Percentiles rank a stretch among this genome's conserved stretches.
Evolutionary conservation across 495 filamentous ascomycete species (phyloP).

Genomic region (Aspergillus nidulans): DNA sequence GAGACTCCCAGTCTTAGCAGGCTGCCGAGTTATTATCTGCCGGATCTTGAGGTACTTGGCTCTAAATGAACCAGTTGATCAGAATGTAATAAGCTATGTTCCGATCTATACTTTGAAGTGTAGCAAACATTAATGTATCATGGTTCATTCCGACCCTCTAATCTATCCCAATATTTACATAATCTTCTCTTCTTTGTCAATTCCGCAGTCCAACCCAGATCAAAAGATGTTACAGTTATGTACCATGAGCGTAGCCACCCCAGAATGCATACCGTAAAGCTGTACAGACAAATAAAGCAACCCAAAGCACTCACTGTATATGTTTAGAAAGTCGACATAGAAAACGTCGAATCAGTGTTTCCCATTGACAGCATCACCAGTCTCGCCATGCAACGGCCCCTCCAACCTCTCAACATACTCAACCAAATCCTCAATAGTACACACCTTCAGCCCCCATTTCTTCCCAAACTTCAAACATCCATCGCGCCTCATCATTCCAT

Average conservation of each 20-base stretch:
- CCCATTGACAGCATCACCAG: slow-evolving; percentile 27
- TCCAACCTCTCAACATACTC: slow-evolving; percentile 62
- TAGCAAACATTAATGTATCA: neutral
- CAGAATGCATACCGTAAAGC: neutral
- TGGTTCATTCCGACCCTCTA: neutral
- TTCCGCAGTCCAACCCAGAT: neutral
- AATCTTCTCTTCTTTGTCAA: neutral
- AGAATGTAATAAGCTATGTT: too few species aligned
- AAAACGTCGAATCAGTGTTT: slow-evolving; percentile 26
- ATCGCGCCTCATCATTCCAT: slow-evolving; percentile 91
- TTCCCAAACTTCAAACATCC: slow-evolving; percentile 83
- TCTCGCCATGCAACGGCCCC: slow-evolving; percentile 15
- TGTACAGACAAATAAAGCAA: slow-evolving; percentile 7
- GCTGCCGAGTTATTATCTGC: neutral
- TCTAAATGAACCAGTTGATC: too few species aligned
- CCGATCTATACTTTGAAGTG: too few species aligned
- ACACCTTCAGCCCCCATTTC: slow-evolving; percentile 85
- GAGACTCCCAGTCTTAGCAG: too few species aligned
- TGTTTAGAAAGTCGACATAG: slow-evolving; percentile 13
- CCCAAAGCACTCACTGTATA: neutral
- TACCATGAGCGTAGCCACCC: neutral
- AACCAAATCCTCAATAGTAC: slow-evolving; percentile 90
- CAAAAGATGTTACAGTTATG: neutral
- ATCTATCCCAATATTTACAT: neutral
- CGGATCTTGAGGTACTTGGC: too few species aligned